Conservation (phyloP, 163 green algal species). For the Chloromonas sp. region DNA sequence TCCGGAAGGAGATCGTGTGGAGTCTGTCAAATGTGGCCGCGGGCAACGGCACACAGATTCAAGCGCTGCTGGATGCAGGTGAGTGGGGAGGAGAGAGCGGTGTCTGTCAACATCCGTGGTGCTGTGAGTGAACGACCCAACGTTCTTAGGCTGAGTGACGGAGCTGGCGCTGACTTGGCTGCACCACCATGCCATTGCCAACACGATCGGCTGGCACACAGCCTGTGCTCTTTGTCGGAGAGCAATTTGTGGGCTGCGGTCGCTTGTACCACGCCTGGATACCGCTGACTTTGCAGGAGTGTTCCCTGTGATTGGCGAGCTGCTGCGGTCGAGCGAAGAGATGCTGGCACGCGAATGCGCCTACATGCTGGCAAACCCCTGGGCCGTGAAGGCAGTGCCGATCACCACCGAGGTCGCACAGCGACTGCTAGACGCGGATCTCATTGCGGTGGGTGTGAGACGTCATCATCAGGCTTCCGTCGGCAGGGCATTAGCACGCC, state of each 20-base stretch:
- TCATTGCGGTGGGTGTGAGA: background rate
- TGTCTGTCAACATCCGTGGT: too few relatives aligned
- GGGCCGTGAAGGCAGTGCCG: background rate
- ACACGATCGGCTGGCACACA: too few relatives aligned
- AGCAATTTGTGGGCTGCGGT: too few relatives aligned
- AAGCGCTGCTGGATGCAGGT: slow-evolving; percentile 23
- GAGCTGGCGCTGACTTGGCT: too few relatives aligned
- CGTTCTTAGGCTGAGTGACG: too few relatives aligned
- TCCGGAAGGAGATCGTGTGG: slow-evolving; percentile 24
- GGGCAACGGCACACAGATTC: slow-evolving; percentile 10
- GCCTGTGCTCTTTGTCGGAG: too few relatives aligned
- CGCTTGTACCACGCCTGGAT: too few relatives aligned
- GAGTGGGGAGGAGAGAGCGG: background rate
- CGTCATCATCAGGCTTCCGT: too few relatives aligned
- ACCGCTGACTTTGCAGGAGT: background rate
- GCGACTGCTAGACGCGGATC: background rate
- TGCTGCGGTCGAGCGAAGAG: slow-evolving; percentile 17
- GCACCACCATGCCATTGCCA: too few relatives aligned
- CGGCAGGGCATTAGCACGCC: too few relatives aligned
- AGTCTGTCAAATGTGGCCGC: slow-evolving; percentile 26
- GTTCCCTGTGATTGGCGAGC: slow-evolving; percentile 11
- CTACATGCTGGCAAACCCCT: slow-evolving; percentile 23
- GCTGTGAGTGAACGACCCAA: too few relatives aligned
- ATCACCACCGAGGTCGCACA: background rate
- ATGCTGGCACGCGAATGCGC: slow-evolving; percentile 18